Base-by-base conservation (phyloP, 768 basidiomycete species). In the Cubamyces sp. region DNA sequence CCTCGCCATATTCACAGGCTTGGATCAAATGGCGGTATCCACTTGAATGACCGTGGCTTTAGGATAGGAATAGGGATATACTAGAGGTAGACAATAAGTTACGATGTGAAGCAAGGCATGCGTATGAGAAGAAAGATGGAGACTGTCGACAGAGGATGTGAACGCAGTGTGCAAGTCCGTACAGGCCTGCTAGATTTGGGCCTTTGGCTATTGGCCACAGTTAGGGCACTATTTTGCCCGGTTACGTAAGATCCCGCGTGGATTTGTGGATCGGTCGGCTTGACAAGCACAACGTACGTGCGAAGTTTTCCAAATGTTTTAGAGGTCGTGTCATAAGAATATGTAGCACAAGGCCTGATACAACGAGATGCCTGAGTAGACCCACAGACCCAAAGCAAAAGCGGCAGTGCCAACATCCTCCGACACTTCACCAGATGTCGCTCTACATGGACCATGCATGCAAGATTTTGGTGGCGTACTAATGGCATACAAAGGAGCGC, bases 401-500 rank as follows among this genome's bases (percentile, higher is more conserved):
- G 26, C 34, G 34, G 16, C 30, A 54, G n/a, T 1, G 34, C 34
- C 34, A 34, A 34, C 9, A 34, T 28, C 43, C 45, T 41, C 16
- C n/a, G 25, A 46, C 55, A 25, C 39, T 39, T 37, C 37, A 42
- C 12, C 47, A 16, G 40, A 14, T 18, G 2, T 46, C 45, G 39
- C 19, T 52, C 55, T 55, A 60, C 62, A 49, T 43, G 52, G 18
- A 57, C 50, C 60, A 67, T 70, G 69, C 66, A 69, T 72, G 68
- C 69, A 62, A 62, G 45, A 37, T 67, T 70, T 73, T 66, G 64
- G 59, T 42, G 64, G 63, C 60, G 68, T 69, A 64, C 52, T 63
- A 66, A 56, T 65, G 66, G 72, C 73, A 74, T 74, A 74, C 71
- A 72, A 55, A 68, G 62, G 66, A 67, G 68, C 64, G 69, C 70